Evolutionary conservation across 1,284 basidiomycete species (phyloP).

Genomic region (Exsudoporus floridanus): DNA sequence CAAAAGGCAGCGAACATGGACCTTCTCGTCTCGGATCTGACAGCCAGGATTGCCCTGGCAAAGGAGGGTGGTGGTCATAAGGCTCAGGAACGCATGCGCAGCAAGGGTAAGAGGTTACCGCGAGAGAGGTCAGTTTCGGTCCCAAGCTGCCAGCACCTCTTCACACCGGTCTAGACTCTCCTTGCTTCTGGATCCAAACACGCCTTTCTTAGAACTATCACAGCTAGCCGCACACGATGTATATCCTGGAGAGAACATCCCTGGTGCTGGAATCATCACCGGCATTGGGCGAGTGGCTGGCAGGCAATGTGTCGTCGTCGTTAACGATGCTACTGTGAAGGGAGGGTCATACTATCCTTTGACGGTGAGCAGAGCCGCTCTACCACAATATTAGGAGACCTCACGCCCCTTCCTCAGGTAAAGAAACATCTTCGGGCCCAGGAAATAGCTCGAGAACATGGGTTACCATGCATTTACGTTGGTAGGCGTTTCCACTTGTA

Average conservation of each 20-base stretch:
- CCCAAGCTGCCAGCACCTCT: background rate
- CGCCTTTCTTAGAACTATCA: constrained; percentile 90
- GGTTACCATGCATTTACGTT: constrained; percentile 89
- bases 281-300: constrained; percentile 83
- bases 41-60: constrained; percentile 54
- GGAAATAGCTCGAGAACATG: constrained; percentile 88
- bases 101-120: constrained; percentile 82
- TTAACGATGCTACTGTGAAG: constrained; percentile 94
- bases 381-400: background rate
- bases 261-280: constrained; percentile 89
- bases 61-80: constrained; percentile 66
- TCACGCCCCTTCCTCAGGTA: constrained; percentile 48
- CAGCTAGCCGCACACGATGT: constrained; percentile 85
- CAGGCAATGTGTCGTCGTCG: constrained; percentile 84
- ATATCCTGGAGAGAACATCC: constrained; percentile 76
- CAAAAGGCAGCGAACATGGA: constrained; percentile 69
- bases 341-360: constrained; percentile 93
- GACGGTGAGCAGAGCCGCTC: constrained; percentile 52
- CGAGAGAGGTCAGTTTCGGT: constrained; percentile 69
- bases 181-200: constrained; percentile 78
- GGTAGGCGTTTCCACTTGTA: constrained; percentile 46
- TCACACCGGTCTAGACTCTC: constrained; percentile 46
- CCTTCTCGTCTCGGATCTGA: constrained; percentile 60
- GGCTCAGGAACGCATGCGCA: constrained; percentile 75
- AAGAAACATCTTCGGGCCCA: constrained; percentile 96